These are phyloP conservation scores for Porcisia deanei DNA, from an alignment of 208 protist species.

Conservation along the genomic window DNA sequence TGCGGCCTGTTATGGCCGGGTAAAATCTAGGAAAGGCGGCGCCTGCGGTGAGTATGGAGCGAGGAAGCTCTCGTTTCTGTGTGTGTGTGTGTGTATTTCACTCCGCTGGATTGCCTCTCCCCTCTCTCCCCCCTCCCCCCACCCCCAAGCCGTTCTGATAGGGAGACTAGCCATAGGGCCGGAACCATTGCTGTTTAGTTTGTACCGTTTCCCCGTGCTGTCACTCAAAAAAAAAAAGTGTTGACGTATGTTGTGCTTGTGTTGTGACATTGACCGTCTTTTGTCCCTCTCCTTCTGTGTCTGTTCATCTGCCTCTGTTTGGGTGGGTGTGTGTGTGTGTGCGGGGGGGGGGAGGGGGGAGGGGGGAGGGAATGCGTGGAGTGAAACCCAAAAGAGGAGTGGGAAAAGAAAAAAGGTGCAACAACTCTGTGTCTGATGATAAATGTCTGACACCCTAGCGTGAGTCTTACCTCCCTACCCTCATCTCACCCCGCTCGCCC, in stretches of 20 bases:
- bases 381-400: neutral
- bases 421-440: neutral
- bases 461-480: neutral
- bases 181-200: neutral
- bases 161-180: neutral
- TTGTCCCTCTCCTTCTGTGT: neutral
- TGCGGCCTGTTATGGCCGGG: slow-evolving; percentile 55
- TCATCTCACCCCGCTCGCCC: neutral
- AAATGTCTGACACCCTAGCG: neutral
- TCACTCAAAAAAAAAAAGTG: neutral
- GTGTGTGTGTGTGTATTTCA: neutral
- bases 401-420: neutral
- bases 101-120: neutral
- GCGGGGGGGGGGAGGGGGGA: too few species aligned
- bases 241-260: neutral
- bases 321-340: neutral
- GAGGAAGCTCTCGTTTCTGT: neutral
- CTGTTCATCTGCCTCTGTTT: neutral
- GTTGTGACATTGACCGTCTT: neutral
- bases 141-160: neutral
- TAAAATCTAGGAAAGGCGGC: neutral
- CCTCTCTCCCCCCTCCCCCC: too few species aligned
- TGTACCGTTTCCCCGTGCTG: neutral
- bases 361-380: neutral
- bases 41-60: neutral